phyloP scores from a whole-genome alignment of 2,329 filamentous ascomycete genomes.

The Diaporthe longicolla region DNA sequence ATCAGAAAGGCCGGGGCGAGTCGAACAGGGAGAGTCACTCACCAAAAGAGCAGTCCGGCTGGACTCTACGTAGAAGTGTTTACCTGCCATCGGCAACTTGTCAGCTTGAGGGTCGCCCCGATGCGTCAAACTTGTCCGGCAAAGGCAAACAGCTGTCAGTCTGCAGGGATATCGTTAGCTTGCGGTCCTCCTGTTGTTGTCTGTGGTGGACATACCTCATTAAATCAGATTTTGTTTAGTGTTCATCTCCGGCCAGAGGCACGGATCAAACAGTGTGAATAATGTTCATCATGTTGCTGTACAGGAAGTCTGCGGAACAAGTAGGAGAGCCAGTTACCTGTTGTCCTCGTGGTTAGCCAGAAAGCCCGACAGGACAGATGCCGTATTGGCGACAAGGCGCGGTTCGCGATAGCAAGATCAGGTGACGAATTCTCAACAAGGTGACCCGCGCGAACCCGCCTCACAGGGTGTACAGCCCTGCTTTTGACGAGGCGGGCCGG shows the following conservation, averaged over 20 bases:
- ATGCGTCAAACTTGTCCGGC: constrained; percentile 25
- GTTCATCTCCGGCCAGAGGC: constrained; percentile 65
- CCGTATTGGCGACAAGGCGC: constrained; percentile 7
- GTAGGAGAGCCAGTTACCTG: constrained; percentile 44
- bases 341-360: constrained; percentile 38
- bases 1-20: constrained; percentile 60
- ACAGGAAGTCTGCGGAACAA: constrained; percentile 40
- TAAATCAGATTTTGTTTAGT: constrained; percentile 68
- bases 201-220: constrained; percentile 55
- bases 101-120: constrained; percentile 30
- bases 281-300: constrained; percentile 64
- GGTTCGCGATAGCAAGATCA: constrained; percentile 59
- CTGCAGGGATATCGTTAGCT: constrained; percentile 34
- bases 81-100: constrained; percentile 36
- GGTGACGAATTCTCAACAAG: constrained; percentile 78
- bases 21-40: constrained; percentile 32
- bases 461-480: constrained; percentile 75
- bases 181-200: too few relatives aligned
- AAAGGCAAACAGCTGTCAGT: constrained; percentile 42
- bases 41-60: background rate
- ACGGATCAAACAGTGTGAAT: constrained; percentile 74
- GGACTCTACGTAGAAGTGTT: background rate
- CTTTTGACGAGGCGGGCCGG: constrained; percentile 63
- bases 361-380: constrained; percentile 43
- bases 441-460: constrained; percentile 63